Base-by-base conservation (phyloP, 2,329 filamentous ascomycete genomes). In the Celoporthe dispersa region DNA sequence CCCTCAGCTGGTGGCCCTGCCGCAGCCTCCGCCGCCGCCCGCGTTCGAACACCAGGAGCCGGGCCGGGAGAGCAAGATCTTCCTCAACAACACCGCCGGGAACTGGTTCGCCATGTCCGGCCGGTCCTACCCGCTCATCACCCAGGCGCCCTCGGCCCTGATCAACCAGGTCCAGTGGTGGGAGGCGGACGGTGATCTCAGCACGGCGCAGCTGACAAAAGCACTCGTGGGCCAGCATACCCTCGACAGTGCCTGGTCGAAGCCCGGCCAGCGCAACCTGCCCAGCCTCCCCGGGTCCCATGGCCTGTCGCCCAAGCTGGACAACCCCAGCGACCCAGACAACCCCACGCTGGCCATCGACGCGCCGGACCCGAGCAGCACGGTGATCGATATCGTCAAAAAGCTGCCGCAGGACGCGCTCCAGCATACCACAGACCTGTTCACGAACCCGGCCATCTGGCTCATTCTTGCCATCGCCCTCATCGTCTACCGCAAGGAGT, bases 61-160 rank as follows among this genome's bases (percentile, higher is more conserved):
- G 48, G 84, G 87, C 62, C 85, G 90, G 41, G 86, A 85, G 73
- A 86, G 87, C 72, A 90, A 88, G 69, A 90, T 98, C 0, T 97
- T 96, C 77, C 86, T 98, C 70, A 97, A 98, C 78, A 91, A 91
- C 74, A 98, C 94, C 1, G 84, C 85, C n/a, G 95, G 94, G 39
- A 92, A 92, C 71, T 98, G 95, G 94, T 99, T 95, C 79, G 96
- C 94, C 41, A 87, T 98, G 81, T 98, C 95, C 1, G 95, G 97
- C 70, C 86, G 85, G 55, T 90, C 90, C 11, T 98, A 98, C 75
- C 96, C 96, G 3, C 86, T 95, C 12, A 93, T 97, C 37, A 91
- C 94, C 31, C 88, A 93, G 67, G 90, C 86, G 0, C 85, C 86
- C 0, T 73, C 77, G 2, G 87, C 83, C 31, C 81, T 80, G 73